Evolutionary conservation across 2,329 filamentous ascomycete species (phyloP), one percentile per base, ranked within the genome.

Genomic region (Nothomitra cinnamomea): DNA sequence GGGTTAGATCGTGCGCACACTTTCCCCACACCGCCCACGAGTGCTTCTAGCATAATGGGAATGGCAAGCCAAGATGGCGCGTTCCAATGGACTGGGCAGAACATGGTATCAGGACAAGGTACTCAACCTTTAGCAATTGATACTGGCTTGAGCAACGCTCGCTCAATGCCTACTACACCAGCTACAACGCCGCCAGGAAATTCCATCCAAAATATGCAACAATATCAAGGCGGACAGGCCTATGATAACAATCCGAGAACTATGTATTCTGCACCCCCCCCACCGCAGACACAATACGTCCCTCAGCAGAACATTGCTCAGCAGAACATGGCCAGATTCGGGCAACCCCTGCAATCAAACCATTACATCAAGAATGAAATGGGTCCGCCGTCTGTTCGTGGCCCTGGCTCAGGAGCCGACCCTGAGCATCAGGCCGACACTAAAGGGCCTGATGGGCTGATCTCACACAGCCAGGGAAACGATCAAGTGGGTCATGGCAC

Each of bases 1-100:
- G 74, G 79, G 5, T 70, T 94, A 38, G 89, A 95, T 58, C 80
- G 90, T 52, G 83, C 88, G 15, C 85, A 95, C 66, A 94, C 88
- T 1, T 95, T 95, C 68, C 89, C 90, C 2, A 95, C 90, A 2
- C 90, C 90, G 36, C 89, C 90, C 1, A 87, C 89, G 0, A 95
- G 87, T 65, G 85, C 88, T n/a, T 92, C 88, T 0, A 87, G 87
- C 67, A 79, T 94, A 47, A 87, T 81, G 70, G 71, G 77, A 57
- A 87, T 94, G 75, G 80, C 81, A 47, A 77, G 77, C 58, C 81
- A 84, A 40, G 84, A 87, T 35, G 76, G 69, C 59, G 83, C 77
- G 41, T 94, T 90, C 66, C 83, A 89, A 64, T 95, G 89, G 86
- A 75, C 78, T 67, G 68, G 70, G 55, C 76, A 77, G 62, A 76